Base-by-base conservation (phyloP, 2,329 filamentous ascomycete genomes). In the Rutstroemia sydowiana region DNA sequence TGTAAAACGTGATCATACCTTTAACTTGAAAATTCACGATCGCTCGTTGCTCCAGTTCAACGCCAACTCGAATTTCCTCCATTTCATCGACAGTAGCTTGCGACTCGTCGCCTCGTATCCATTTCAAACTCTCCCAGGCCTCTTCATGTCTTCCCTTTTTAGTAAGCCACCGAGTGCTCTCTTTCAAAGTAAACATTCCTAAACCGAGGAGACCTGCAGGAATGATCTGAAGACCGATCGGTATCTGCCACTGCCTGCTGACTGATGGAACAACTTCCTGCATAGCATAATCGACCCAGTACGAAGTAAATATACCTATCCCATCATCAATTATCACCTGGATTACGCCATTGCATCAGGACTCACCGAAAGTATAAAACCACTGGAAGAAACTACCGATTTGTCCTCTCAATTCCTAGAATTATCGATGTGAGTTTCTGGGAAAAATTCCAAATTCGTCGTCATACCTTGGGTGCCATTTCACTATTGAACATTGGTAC, bases 141-240 rank as follows among this genome's bases (percentile, higher is more conserved):
- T 77, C 68, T 1, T 77, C 71, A 3, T 64, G 65, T 13, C 68
- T 65, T 1, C 72, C 73, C 32, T 69, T 71, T 56, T 72, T 71
- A 0, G 73, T 73, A 2, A 77, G 63, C 74, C 74, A 77, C n/a
- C 74, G 66, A 1, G 68, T 65, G 49, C 72, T 75, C 61, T 78
- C 75, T 52, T 70, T 72, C 20, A 72, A 70, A 2, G 75, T 66
- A 4, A 75, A 61, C 73, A 76, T 76, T 0, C 74, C 74, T 16
- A 75, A 53, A 0, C 73, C 70, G 7, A 77, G 60, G 5, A 77
- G 61, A 2, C 66, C 73, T 1, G 73, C 73, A 0, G 74, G 73
- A 1, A 77, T 64, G 6, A 78, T 66, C 16, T 60, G 58, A 26
- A 60, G 53, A 20, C 69, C 71, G 9, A 74, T 68, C 6, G 75